Base-by-base conservation (phyloP, 2,329 filamentous ascomycete species). In the Cladobotryum mycophilum region DNA sequence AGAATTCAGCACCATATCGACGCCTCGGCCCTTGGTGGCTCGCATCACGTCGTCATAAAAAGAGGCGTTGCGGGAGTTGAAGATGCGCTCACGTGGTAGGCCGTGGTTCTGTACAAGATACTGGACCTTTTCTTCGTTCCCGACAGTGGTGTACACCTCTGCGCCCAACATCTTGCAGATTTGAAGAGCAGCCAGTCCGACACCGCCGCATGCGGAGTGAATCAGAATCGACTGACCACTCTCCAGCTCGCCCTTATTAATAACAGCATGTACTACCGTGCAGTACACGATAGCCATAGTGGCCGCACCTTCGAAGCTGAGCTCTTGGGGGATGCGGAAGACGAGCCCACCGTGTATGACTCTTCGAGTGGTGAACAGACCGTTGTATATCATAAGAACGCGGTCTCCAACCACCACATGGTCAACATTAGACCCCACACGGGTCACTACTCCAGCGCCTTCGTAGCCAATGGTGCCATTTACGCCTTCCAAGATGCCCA, bases 1-100 rank as follows among this genome's bases (percentile, higher is more conserved):
- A 1, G 68, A 68, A 56, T 73, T 74, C 5, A 75, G 60, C 0
- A 72, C 69, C 0, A 70, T 45, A 38, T 71, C 66, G 13, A 70
- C 67, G 18, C 70, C 67, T 4, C 51, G 47, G 7, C 62, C 55
- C 8, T 54, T 45, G 1, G 66, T 70, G 3, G 55, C 55, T 1
- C 47, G 20, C 46, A 63, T 52, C 2, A 71, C 48, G 1, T 56
- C 63, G 1, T 53, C 33, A 1, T 57, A 57, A 53, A 74, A 74
- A 1, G 61, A 61, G 1, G 48, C 48, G 49, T 67, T 58, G 1
- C 64, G 58, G 25, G 63, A 67, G 42, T 59, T 58, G 49, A 72
- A 66, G 34, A 74, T 68, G 30, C 61, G 61, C 3, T 58, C 52
- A 13, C 51, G 49, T 0, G 63, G 61, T 12, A 75, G 64, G 1